phyloP scores from a whole-genome alignment of 1,139 yeast species.

The Candida tunisiensis region DNA sequence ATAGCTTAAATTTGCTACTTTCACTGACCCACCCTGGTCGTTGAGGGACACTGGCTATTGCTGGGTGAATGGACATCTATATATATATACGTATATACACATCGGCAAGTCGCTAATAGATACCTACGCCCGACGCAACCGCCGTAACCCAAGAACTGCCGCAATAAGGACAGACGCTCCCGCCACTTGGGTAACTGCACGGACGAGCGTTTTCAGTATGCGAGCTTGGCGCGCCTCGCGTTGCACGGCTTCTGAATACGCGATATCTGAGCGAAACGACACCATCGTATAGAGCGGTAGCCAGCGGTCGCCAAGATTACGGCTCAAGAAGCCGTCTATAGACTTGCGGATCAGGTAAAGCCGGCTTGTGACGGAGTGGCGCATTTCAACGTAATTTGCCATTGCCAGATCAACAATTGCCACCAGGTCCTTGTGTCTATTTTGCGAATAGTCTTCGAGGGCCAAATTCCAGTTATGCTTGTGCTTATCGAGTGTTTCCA shows the following conservation, averaged over 20 bases:
- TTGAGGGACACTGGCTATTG: no score
- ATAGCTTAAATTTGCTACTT: no score
- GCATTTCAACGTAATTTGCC: slow-evolving; percentile 77
- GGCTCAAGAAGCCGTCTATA: slow-evolving; percentile 50
- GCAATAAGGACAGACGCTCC: no score
- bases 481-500: slow-evolving; percentile 29
- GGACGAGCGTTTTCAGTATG: no score
- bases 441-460: slow-evolving; percentile 37
- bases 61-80: no score
- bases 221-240: slow-evolving; percentile 34
- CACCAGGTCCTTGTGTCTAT: slow-evolving; percentile 46
- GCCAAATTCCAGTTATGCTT: slow-evolving; percentile 30
- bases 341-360: slow-evolving; percentile 48
- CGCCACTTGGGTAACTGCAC: no score
- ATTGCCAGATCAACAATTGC: slow-evolving; percentile 70
- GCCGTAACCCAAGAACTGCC: no score
- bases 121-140: no score
- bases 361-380: slow-evolving; percentile 57
- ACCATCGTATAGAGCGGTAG: slow-evolving; percentile 86
- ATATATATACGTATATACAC: no score
- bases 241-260: slow-evolving; percentile 56
- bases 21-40: no score
- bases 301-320: slow-evolving; percentile 44
- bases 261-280: slow-evolving; percentile 69
- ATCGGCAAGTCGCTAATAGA: no score